Base-by-base conservation (phyloP, 169 alveolate genomes). In the Plasmodium adleri region DNA sequence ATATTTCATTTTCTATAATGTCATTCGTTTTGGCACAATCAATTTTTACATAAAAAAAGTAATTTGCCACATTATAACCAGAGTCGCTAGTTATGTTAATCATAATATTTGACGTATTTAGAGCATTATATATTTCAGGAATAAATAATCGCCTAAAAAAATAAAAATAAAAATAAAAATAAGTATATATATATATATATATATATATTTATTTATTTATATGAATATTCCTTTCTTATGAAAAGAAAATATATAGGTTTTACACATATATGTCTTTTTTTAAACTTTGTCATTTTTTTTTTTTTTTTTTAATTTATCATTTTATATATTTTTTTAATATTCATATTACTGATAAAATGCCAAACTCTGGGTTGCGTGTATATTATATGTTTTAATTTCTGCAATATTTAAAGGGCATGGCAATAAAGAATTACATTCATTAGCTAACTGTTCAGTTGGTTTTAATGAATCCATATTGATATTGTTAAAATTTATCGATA, bases 41-140 rank as follows among this genome's bases (percentile, higher is more conserved):
- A 56, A 83, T 70, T 58, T 68, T 83, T 70, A 74, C 85, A 49
- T 83, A 83, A 56, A 83, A 83, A 68, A 9, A 83, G 50, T 83
- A 83, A 52, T 83, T 83, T 17, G 49, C 66, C 59, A 67, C 62
- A 62, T 68, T 70, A 32, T 56, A 45, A 13, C 85, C 85, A 32
- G 68, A 68, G 26, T 83, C 85, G 39, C 58, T 70, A 26, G 80
- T 68, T 67, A 83, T 83, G 26, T 68, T 73, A 49, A 83, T 52
- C 17, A 10, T 70, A 28, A 83, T 8, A 26, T 56, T 58, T 68
- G 62, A 28, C 32, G 86, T 83, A 28, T 68, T 66, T 62, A 83
- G 58, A 26, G 45, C 4, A 13, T 52, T 26, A 10, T n/a, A 58
- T 66, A 17, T 59, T 56, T 43, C 85, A 12, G 91, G 91, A 49